Evolutionary conservation across 2,329 filamentous ascomycete genomes (phyloP).

Genomic region (Elsinoe arachidis): DNA sequence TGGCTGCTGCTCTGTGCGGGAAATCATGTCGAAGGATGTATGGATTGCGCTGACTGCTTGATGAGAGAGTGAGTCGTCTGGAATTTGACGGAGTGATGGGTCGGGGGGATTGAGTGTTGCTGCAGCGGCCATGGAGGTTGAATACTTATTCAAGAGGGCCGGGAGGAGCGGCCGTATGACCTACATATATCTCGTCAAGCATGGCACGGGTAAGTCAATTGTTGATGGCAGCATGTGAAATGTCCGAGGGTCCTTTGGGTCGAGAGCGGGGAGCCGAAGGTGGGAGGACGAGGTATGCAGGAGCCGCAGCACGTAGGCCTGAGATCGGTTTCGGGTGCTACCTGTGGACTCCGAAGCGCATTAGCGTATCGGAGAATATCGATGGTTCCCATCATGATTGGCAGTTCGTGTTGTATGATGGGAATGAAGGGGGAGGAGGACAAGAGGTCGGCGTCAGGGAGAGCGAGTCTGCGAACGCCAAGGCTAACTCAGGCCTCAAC

Average conservation of each 20-base stretch:
- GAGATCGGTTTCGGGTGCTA: not conserved
- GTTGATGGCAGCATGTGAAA: not conserved
- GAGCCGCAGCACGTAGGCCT: not conserved
- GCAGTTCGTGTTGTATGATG: not conserved
- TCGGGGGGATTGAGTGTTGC: not conserved
- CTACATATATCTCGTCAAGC: conserved; percentile 1
- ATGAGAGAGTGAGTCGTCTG: not conserved
- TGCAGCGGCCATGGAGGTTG: conserved; percentile 1
- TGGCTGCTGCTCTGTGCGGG: conserved; percentile 18
- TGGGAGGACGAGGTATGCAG: not conserved
- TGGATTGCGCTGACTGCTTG: not conserved
- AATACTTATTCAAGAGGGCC: not conserved
- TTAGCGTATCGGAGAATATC: conserved; percentile 5
- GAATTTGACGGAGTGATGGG: not conserved
- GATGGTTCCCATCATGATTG: not conserved
- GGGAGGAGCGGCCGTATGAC: not conserved
- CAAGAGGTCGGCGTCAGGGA: not conserved
- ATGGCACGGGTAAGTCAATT: not conserved
- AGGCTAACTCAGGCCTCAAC: not conserved
- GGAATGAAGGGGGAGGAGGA: not conserved
- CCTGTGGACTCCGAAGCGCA: not conserved
- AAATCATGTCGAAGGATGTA: conserved; percentile 3
- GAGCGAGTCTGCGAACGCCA: not conserved
- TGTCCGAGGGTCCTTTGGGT: conserved; percentile 4
- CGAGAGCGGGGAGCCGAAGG: conserved; percentile 8